These are phyloP conservation scores for Trypanosoma conorhini DNA, from an alignment of 208 protist genomes.

Conservation along the genomic window DNA sequence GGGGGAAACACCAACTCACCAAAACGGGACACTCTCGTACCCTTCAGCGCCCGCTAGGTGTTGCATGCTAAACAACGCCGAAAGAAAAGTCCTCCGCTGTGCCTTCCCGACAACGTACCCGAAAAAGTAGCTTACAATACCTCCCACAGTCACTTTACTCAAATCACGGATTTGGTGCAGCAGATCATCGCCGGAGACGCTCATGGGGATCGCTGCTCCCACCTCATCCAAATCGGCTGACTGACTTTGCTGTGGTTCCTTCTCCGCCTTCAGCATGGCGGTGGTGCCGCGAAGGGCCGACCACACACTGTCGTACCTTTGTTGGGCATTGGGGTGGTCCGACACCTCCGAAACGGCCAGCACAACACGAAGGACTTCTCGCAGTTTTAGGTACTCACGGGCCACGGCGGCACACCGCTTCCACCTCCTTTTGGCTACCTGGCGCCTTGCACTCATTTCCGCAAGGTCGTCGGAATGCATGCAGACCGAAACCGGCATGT, in stretches of 20 bases:
- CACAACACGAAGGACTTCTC: constrained; percentile 29
- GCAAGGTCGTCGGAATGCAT: constrained; percentile 3
- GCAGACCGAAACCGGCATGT: constrained; percentile 4
- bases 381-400: constrained; percentile 31
- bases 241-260: constrained; percentile 12
- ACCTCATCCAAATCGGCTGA: constrained; percentile 23
- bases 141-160: constrained; percentile 31
- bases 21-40: constrained; percentile 26
- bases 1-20: constrained; percentile 13
- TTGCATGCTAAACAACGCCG: constrained; percentile 36
- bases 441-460: constrained; percentile 5
- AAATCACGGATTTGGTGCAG: constrained; percentile 30
- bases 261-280: constrained; percentile 30
- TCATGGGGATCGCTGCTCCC: constrained; percentile 28
- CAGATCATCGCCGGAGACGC: constrained; percentile 16
- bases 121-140: constrained; percentile 36
- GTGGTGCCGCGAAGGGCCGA: constrained; percentile 30
- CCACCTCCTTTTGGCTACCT: constrained; percentile 18
- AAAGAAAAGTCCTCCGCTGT: constrained; percentile 30
- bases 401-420: constrained; percentile 19
- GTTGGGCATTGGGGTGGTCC: constrained; percentile 32
- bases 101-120: constrained; percentile 25
- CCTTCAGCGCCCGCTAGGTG: constrained; percentile 29
- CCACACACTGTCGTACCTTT: constrained; percentile 36
- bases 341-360: constrained; percentile 31